Evolutionary conservation across 2,329 filamentous ascomycete genomes (phyloP).

Genomic region (Botryotinia convoluta): DNA sequence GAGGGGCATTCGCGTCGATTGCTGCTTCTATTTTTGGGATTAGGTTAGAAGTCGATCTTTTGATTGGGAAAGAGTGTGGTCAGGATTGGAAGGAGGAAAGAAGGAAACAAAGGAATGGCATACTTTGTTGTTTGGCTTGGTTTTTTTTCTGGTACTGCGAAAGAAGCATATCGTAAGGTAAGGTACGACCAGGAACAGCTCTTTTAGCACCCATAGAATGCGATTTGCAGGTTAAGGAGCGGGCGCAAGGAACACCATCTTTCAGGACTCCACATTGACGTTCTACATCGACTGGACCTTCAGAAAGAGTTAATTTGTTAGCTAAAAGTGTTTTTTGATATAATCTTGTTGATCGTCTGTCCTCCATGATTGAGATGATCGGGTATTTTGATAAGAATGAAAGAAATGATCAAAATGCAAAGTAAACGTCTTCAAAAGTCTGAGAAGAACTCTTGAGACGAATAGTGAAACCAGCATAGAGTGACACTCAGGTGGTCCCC

Average conservation of each 20-base stretch:
- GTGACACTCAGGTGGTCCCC: neutral
- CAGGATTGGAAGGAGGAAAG: conserved; percentile 22
- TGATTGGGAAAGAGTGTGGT: neutral
- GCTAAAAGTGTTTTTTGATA: conserved; percentile 15
- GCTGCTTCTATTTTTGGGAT: conserved; percentile 67
- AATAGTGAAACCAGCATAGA: neutral
- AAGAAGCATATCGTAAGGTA: conserved; percentile 90
- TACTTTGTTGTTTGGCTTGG: conserved; percentile 95
- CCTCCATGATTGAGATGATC: neutral
- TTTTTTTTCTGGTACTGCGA: conserved; percentile 95
- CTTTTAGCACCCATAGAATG: conserved; percentile 95
- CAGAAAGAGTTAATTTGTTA: neutral
- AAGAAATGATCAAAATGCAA: neutral
- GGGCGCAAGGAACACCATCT: conserved; percentile 82
- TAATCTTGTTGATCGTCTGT: neutral
- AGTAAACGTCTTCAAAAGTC: neutral
- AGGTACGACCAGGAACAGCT: conserved; percentile 77
- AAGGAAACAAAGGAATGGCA: conserved; percentile 40
- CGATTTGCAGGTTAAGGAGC: conserved; percentile 89
- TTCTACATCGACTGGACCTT: conserved; percentile 87
- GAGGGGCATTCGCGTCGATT: conserved; percentile 87
- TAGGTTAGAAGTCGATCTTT: conserved; percentile 9
- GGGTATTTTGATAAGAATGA: neutral
- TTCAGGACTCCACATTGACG: conserved; percentile 87
- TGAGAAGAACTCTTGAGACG: neutral